Conservation (phyloP, 2,329 filamentous ascomycete genomes). For the Sclerotinia spermophila region DNA sequence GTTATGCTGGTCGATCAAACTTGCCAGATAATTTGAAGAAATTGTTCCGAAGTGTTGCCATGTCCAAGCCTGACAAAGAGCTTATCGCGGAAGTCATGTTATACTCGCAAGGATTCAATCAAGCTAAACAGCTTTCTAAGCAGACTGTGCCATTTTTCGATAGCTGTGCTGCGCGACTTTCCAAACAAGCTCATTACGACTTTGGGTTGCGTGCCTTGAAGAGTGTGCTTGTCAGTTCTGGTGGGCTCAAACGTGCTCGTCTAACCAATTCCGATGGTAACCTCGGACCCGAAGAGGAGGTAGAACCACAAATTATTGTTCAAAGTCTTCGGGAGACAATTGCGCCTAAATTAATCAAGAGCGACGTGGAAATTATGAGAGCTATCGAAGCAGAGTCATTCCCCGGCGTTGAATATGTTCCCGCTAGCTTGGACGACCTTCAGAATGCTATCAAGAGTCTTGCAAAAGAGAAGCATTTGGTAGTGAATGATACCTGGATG, state of each 20-base stretch:
- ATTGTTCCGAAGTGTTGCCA: conserved; percentile 96
- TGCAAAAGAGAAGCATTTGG: conserved; percentile 79
- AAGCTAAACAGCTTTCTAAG: conserved; percentile 88
- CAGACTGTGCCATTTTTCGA: conserved; percentile 99
- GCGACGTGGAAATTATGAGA: conserved; percentile 85
- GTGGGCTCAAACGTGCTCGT: conserved; percentile 85
- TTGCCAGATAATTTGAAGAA: conserved; percentile 99
- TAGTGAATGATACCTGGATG: conserved; percentile 94
- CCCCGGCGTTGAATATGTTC: conserved; percentile 88
- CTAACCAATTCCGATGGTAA: conserved; percentile 56
- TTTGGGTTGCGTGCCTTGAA: conserved; percentile 97
- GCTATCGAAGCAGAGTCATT: conserved; percentile 81
- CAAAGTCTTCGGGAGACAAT: conserved; percentile 98
- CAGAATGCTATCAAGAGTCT: conserved; percentile 78
- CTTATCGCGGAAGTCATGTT: conserved; percentile 99
- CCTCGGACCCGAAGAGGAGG: conserved; percentile 63
- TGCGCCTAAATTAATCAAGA: conserved; percentile 90
- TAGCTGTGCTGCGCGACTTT: conserved; percentile 73
- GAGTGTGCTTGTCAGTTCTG: conserved; percentile 96
- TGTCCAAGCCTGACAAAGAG: conserved; percentile 99
- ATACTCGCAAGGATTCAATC: conserved; percentile 97
- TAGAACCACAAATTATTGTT: conserved; percentile 96
- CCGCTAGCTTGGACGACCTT: conserved; percentile 77
- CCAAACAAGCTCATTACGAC: conserved; percentile 98
- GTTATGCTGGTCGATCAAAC: conserved; percentile 96